Evolutionary conservation across 495 filamentous ascomycete species (phyloP).

Genomic region (Neurospora pannonica): DNA sequence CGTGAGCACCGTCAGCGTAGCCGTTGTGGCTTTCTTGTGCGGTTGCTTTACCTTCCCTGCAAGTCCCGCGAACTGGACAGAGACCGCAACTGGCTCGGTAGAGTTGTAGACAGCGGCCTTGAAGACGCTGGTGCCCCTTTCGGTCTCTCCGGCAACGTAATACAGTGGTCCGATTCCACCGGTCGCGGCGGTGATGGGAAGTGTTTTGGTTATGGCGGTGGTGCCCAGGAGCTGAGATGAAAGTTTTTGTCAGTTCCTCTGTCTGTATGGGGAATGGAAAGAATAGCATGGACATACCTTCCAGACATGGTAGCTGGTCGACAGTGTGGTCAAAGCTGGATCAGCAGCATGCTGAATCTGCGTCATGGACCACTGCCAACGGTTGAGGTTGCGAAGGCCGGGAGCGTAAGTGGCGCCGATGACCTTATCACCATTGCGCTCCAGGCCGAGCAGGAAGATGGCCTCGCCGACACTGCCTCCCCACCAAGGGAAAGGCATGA

Average conservation of each 20-base stretch:
- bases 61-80: conserved; percentile 46
- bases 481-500: conserved; percentile 38
- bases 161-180: conserved; percentile 43
- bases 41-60: conserved; percentile 5
- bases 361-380: conserved; percentile 36
- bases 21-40: conserved; percentile 25
- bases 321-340: conserved; percentile 38
- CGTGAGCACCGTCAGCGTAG: conserved; percentile 48
- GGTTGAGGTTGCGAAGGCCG: conserved; percentile 30
- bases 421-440: conserved; percentile 52
- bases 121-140: conserved; percentile 34
- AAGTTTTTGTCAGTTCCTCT: conserved; percentile 26
- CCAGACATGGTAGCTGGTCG: conserved; percentile 34
- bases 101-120: conserved; percentile 65
- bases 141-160: conserved; percentile 42
- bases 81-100: conserved; percentile 33
- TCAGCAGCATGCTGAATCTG: conserved; percentile 45
- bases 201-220: conserved; percentile 45
- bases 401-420: conserved; percentile 33
- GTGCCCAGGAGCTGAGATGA: conserved; percentile 38
- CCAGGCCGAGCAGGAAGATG: conserved; percentile 56
- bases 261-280: no score
- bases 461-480: conserved; percentile 54
- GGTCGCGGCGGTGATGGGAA: conserved; percentile 35
- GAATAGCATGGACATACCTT: conserved; percentile 23